Evolutionary conservation across 2,329 filamentous ascomycete genomes (phyloP).

Genomic region (Simplicillium sp.): DNA sequence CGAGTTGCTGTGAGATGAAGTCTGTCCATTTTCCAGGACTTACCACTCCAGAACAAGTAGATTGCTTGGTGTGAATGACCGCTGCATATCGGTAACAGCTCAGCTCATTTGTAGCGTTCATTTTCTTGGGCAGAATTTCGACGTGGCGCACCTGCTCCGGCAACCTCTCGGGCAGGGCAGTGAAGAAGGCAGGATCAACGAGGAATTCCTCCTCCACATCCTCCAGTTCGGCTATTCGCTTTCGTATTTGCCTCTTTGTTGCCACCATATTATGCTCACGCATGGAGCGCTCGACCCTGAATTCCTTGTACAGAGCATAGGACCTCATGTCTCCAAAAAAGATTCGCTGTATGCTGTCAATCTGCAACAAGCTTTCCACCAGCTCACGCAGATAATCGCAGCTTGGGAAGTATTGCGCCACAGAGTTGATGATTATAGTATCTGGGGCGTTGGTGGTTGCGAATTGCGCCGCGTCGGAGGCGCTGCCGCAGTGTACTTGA

Average conservation of each 20-base stretch:
- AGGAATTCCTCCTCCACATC: constrained; percentile 12
- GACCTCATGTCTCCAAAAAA: constrained; percentile 15
- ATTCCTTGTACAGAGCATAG: constrained; percentile 7
- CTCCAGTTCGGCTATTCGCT: constrained; percentile 9
- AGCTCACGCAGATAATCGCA: constrained; percentile 3
- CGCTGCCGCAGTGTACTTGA: constrained; percentile 11
- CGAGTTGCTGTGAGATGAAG: constrained; percentile 2
- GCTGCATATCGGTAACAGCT: constrained; percentile 18
- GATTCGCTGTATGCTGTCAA: constrained; percentile 2
- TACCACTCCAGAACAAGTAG: no score
- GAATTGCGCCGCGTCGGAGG: constrained; percentile 8
- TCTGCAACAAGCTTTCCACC: background rate
- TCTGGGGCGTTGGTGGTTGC: constrained; percentile 3
- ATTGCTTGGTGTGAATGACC: constrained; percentile 12
- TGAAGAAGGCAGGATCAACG: constrained; percentile 16
- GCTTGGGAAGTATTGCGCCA: constrained; percentile 7
- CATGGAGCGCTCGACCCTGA: constrained; percentile 6
- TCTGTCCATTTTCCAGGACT: constrained; percentile 1
- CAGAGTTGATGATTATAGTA: constrained; percentile 12
- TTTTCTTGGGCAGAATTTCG: constrained; percentile 18
- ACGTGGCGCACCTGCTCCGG: constrained; percentile 14
- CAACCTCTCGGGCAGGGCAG: constrained; percentile 2
- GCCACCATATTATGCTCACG: background rate
- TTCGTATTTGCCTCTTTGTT: constrained; percentile 4
- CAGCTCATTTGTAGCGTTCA: constrained; percentile 18